These are phyloP conservation scores for Acanthamoeba triangularis DNA, from an alignment of 208 protist species.

Conservation along the genomic window DNA sequence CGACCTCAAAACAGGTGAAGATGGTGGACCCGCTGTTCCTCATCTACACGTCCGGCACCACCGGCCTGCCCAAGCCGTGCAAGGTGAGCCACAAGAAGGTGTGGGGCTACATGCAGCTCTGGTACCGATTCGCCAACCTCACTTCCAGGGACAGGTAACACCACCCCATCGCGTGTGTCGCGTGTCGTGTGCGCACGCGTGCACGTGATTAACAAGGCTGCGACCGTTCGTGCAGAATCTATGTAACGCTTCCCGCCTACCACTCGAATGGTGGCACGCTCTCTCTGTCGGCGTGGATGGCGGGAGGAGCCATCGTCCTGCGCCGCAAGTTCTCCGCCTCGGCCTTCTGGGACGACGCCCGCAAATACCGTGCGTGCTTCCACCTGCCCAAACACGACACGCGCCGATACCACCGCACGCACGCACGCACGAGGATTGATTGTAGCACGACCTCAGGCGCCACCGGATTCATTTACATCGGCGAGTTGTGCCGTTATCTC, in stretches of 20 bases:
- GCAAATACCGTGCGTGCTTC: constrained; percentile 80
- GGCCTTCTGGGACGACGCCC: constrained; percentile 90
- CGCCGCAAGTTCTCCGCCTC: constrained; percentile 91
- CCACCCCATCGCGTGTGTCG: background rate
- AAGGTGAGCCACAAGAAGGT: constrained; percentile 90
- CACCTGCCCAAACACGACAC: constrained; percentile 78
- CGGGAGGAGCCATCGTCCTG: constrained; percentile 88
- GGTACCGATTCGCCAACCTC: constrained; percentile 35
- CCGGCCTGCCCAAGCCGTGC: constrained; percentile 93
- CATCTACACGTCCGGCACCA: constrained; percentile 93
- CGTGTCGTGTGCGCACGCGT: too few relatives aligned
- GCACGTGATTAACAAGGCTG: background rate
- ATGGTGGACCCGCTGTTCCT: constrained; percentile 60
- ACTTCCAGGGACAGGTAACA: constrained; percentile 75
- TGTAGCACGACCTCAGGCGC: constrained; percentile 79
- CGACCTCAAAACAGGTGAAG: background rate
- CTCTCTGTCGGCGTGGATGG: constrained; percentile 70
- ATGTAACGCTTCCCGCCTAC: constrained; percentile 93
- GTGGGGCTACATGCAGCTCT: constrained; percentile 35
- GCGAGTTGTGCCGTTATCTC: constrained; percentile 94
- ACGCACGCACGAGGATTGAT: constrained; percentile 90
- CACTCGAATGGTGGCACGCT: constrained; percentile 91
- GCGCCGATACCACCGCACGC: constrained; percentile 92
- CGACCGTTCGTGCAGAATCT: constrained; percentile 78
- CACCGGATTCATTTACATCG: constrained; percentile 95